Evolutionary conservation across 2,329 filamentous ascomycete genomes (phyloP).

Genomic region (Thelonectria rubi): DNA sequence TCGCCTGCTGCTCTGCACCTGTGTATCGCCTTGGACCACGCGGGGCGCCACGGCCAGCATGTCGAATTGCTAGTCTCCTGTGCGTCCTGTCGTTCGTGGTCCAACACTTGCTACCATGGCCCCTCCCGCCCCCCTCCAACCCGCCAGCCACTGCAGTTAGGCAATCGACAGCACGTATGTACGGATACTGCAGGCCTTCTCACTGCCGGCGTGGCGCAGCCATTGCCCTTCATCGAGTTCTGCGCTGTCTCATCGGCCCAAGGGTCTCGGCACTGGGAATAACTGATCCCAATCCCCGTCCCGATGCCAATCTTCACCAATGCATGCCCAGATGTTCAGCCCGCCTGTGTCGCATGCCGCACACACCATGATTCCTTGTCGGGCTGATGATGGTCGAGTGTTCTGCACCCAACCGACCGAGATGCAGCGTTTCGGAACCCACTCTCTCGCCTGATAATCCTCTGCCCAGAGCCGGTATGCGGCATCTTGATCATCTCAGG

Average conservation of each 20-base stretch:
- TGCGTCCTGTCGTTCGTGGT: background rate
- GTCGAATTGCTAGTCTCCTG: background rate
- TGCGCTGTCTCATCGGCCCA: conserved; percentile 6
- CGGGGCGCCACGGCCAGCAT: conserved; percentile 13
- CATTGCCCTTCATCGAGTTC: conserved; percentile 8
- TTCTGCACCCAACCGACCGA: background rate
- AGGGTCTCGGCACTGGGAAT: conserved; percentile 8
- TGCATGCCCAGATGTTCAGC: conserved; percentile 12
- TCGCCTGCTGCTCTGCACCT: background rate
- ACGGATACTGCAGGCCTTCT: background rate
- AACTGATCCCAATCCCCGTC: background rate
- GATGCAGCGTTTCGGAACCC: conserved; percentile 6
- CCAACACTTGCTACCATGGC: background rate
- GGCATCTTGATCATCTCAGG: conserved; percentile 5
- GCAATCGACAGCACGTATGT: too few relatives aligned
- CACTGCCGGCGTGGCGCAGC: conserved; percentile 1
- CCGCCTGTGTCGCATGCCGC: conserved; percentile 7
- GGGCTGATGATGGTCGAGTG: conserved; percentile 5
- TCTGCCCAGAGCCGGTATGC: background rate
- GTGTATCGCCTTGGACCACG: background rate
- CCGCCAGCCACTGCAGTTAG: too few relatives aligned
- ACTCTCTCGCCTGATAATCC: conserved; percentile 2
- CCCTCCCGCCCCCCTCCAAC: too few relatives aligned
- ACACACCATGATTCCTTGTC: conserved; percentile 10
- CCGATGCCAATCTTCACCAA: conserved; percentile 14